Conservation (phyloP, 139 green algal genomes). For the Micractinium conductrix region DNA sequence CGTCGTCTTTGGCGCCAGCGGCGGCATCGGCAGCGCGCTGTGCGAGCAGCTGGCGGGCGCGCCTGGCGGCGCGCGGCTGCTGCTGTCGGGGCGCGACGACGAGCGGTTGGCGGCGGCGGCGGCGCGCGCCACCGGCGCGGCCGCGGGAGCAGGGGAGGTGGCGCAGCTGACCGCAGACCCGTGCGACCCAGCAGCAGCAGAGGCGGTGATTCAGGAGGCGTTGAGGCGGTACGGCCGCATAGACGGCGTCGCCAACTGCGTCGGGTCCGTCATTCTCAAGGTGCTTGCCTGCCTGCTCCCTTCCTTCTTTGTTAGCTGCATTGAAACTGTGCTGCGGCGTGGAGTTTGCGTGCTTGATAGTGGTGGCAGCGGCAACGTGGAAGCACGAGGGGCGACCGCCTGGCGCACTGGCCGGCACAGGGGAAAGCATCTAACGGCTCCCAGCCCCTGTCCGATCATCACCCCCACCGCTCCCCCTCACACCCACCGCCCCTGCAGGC, state of each 20-base stretch:
- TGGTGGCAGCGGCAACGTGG: no score
- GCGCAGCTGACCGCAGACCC: conserved; percentile 16
- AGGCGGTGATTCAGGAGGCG: conserved; percentile 47
- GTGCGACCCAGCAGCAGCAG: conserved; percentile 41
- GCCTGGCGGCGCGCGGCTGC: conserved; percentile 57
- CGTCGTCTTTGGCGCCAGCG: conserved; percentile 77
- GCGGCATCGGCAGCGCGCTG: conserved; percentile 76
- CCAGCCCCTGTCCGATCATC: no score
- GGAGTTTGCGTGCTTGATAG: no score
- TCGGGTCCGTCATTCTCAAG: conserved; percentile 81
- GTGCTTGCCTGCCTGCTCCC: background rate
- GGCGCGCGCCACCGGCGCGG: background rate
- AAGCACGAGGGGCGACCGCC: no score
- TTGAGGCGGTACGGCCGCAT: conserved; percentile 56
- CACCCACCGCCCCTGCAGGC: background rate
- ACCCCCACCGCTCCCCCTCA: no score
- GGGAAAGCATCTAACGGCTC: no score
- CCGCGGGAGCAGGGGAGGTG: conserved; percentile 22
- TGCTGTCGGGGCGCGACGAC: conserved; percentile 60
- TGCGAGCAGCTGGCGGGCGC: conserved; percentile 53
- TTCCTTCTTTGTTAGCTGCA: no score
- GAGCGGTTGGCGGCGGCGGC: conserved; percentile 57
- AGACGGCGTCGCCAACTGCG: conserved; percentile 81
- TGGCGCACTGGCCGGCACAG: no score
- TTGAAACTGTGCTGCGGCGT: no score